Base-by-base conservation (phyloP, 306 rosid species). In the Glycine latifolia region DNA sequence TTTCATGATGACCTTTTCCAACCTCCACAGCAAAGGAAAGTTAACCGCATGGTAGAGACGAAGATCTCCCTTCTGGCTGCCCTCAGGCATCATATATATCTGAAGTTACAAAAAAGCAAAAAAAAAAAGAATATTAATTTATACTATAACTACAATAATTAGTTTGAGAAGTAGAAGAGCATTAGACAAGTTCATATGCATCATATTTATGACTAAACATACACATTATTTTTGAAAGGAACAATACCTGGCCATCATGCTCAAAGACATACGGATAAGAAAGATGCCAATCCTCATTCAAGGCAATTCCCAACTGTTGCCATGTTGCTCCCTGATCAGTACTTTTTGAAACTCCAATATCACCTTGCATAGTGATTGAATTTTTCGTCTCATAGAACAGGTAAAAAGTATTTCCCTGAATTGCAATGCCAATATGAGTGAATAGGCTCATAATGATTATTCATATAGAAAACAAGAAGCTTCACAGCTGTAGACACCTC, bases 61-160 rank as follows among this genome's bases (percentile, higher is more conserved):
- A 43, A 96, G 87, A 54, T 96, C 97, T 20, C 99, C 99, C 85
- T 89, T 92, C 71, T 20, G 41, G 77, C 94, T 91, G 59, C 99
- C 86, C 82, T 96, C 99, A 0, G 99, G 99, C 94, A 93, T 92
- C 97, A 96, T 93, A 79, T 93, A 96, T 83, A 90, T 90, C 99
- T 96, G 92, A 77, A 54, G 69, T 81, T 68, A 74, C 75, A 17
- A 71, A 73, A 48, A 73, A 65, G 39, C 8, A 78, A 72, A 68
- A 74, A 35, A 63, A 4, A 12, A 20, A 20, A 20, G 0, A 85
- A 44, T 59, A 75, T 65, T 2, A 54, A 20, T 60, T 16, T 60
- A 54, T 2, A 37, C 54, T 44, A 48, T 54, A 39, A 61, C 68
- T 12, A 58, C 37, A 71, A 13, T 44, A 47, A 75, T 69, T 61